These are phyloP conservation scores for Podila epicladia DNA, from an alignment of 192 early-diverging fungal species.

Conservation along the genomic window DNA sequence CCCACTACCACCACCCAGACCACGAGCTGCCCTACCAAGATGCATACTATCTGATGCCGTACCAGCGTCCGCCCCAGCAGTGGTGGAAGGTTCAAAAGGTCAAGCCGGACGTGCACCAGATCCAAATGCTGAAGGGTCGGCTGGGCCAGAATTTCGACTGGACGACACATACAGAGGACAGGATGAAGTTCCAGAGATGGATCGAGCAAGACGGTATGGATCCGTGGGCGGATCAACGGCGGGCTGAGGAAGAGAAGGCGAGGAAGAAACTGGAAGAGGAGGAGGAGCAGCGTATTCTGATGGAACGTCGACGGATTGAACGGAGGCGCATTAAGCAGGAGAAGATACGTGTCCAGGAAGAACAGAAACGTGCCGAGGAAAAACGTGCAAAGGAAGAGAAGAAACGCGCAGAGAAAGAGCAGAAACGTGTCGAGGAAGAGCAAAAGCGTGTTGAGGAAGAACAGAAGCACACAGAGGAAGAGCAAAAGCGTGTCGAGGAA, in stretches of 20 bases:
- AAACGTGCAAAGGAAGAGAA: too few species aligned
- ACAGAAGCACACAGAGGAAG: too few species aligned
- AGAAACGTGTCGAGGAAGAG: too few species aligned
- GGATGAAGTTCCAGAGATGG: not conserved
- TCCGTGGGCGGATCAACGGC: not conserved
- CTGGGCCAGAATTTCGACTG: not conserved
- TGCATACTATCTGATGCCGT: conserved; percentile 13
- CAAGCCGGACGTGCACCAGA: not conserved
- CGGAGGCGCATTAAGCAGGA: too few species aligned
- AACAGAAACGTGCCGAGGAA: too few species aligned
- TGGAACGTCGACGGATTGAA: too few species aligned
- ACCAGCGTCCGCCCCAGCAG: conserved; percentile 24
- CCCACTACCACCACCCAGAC: not conserved
- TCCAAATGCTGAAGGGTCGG: not conserved
- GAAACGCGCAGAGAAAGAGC: too few species aligned
- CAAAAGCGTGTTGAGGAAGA: too few species aligned
- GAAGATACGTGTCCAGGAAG: too few species aligned
- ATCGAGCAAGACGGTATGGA: not conserved
- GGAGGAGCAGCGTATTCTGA: not conserved
- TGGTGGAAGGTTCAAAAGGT: not conserved
- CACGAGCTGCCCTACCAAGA: not conserved
- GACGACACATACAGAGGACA: not conserved
- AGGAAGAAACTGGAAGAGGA: not conserved
- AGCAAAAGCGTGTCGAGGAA: too few species aligned
- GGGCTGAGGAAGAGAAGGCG: not conserved